Evolutionary conservation across 495 filamentous ascomycete genomes (phyloP).

Genomic region (Neurospora intermedia): DNA sequence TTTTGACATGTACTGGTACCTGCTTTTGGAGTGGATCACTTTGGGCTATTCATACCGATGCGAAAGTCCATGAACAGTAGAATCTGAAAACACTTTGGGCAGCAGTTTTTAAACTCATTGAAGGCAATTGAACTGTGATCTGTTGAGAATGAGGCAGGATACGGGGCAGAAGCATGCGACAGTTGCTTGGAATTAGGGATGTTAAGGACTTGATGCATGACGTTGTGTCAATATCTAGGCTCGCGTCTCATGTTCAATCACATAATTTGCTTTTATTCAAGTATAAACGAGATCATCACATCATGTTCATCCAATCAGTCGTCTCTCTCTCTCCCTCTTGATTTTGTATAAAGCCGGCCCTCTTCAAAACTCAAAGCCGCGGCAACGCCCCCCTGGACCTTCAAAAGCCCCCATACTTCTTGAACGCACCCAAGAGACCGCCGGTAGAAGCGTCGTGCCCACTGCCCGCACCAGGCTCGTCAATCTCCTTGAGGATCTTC

Average conservation of each 20-base stretch:
- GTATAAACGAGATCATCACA: neutral
- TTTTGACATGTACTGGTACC: neutral
- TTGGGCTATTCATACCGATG: neutral
- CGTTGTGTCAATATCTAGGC: neutral
- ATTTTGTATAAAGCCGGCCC: neutral
- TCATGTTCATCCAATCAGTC: neutral
- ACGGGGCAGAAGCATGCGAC: neutral
- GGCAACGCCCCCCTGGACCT: neutral
- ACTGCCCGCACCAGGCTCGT: slow-evolving; percentile 55
- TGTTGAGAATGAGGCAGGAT: neutral
- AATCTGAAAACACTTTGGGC: neutral
- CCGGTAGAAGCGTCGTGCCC: slow-evolving; percentile 80
- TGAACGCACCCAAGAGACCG: slow-evolving; percentile 78
- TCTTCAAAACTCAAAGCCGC: neutral
- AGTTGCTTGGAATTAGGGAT: neutral
- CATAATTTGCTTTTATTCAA: neutral
- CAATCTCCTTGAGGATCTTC: slow-evolving; percentile 72
- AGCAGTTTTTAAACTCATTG: neutral
- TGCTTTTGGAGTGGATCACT: neutral
- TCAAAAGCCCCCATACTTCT: slow-evolving; percentile 29
- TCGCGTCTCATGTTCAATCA: neutral
- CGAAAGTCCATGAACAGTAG: neutral
- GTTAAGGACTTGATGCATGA: neutral
- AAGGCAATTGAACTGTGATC: neutral
- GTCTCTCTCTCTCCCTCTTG: neutral